A percentile compares a stretch with the other conserved stretches of the same genome.
Evolutionary conservation across 108 stramenopile species (phyloP).

Genomic region (Cylindrotheca fusiformis): DNA sequence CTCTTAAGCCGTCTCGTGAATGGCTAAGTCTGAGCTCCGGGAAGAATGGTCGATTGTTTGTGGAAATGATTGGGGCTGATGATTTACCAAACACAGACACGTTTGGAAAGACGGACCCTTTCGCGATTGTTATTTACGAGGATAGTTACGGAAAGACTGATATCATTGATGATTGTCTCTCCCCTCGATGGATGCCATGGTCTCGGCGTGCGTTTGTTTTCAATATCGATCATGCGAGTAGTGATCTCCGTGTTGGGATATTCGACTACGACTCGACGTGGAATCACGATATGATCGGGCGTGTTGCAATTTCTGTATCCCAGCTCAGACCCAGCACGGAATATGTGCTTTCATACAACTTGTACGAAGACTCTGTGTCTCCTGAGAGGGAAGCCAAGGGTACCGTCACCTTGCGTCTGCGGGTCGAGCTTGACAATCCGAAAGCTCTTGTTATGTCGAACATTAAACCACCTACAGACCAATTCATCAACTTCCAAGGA

Average conservation of each 20-base stretch:
- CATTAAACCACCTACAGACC: conserved; percentile 23
- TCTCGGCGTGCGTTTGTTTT: conserved; percentile 72
- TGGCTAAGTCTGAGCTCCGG: conserved; percentile 78
- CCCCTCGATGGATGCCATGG: conserved; percentile 82
- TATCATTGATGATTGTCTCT: conserved; percentile 68
- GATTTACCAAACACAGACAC: conserved; percentile 75
- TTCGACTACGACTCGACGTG: conserved; percentile 65
- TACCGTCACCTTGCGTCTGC: conserved; percentile 27
- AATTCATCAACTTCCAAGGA: conserved; percentile 41
- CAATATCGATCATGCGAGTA: conserved; percentile 64
- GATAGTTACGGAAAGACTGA: conserved; percentile 57
- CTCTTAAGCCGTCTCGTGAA: conserved; percentile 37
- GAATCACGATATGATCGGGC: conserved; percentile 70
- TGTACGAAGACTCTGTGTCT: conserved; percentile 23
- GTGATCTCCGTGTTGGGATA: conserved; percentile 60
- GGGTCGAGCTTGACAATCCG: conserved; percentile 42
- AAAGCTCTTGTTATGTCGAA: conserved; percentile 33
- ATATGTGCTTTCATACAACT: conserved; percentile 59
- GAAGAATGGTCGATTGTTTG: conserved; percentile 52
- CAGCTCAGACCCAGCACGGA: conserved; percentile 59
- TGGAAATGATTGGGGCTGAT: conserved; percentile 73
- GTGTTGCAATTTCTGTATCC: conserved; percentile 63
- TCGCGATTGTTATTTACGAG: conserved; percentile 65
- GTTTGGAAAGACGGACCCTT: conserved; percentile 73
- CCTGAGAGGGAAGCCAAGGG: conserved; percentile 3